Conservation (phyloP, 495 filamentous ascomycete genomes). For the Haplographium delicatum region DNA sequence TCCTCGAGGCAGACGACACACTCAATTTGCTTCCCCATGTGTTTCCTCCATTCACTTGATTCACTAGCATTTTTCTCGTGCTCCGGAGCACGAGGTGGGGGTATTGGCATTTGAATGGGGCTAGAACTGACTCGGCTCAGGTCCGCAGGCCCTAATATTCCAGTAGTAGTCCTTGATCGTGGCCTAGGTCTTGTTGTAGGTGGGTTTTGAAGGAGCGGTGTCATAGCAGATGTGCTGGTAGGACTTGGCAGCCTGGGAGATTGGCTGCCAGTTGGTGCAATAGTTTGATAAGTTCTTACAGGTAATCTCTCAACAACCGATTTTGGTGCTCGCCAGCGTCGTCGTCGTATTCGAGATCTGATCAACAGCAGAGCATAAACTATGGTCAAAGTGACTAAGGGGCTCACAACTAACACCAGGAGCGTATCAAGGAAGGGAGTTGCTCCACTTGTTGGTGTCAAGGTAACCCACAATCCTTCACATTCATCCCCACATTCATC, state of each 20-base stretch:
- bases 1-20: conserved; percentile 98
- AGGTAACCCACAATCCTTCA: conserved; percentile 90
- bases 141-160: conserved; percentile 40
- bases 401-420: conserved; percentile 85
- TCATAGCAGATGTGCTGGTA: conserved; percentile 60
- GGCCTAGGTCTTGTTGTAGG: conserved; percentile 48
- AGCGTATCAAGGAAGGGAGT: conserved; percentile 96
- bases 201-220: conserved; percentile 58
- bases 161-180: conserved; percentile 62
- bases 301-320: conserved; percentile 93
- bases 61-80: conserved; percentile 46
- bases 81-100: conserved; percentile 13
- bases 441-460: conserved; percentile 86
- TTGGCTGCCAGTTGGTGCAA: conserved; percentile 53
- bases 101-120: conserved; percentile 21
- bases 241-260: conserved; percentile 50
- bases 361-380: conserved; percentile 88
- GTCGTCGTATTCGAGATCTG: conserved; percentile 80
- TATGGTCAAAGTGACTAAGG: conserved; percentile 83
- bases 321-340: conserved; percentile 94
- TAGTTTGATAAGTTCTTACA: conserved; percentile 88
- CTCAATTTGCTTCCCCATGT: conserved; percentile 82
- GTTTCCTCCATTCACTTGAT: conserved; percentile 65
- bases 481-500: conserved; percentile 52
- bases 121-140: conserved; percentile 17